Conservation (phyloP, 2,329 filamentous ascomycete genomes). For the Xylariales sp. region DNA sequence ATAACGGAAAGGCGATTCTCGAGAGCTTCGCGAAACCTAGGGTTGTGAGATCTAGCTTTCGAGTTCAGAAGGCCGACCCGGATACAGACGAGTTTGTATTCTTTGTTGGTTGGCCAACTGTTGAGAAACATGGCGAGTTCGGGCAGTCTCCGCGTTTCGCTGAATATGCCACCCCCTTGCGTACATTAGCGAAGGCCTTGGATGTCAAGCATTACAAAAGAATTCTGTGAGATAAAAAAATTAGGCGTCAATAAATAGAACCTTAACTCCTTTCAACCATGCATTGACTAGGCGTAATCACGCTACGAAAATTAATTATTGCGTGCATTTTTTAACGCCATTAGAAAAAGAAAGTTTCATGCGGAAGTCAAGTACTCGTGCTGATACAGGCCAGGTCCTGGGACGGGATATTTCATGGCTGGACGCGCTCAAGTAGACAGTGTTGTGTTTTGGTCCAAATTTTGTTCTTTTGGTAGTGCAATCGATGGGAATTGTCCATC, state of each 20-base stretch:
- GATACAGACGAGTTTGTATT: conserved; percentile 55
- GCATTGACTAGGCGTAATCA: neutral
- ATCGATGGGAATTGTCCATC: conserved; percentile 49
- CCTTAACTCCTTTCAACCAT: no score
- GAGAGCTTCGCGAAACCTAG: conserved; percentile 48
- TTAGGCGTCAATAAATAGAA: conserved; percentile 10
- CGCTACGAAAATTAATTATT: neutral
- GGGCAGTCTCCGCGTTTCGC: conserved; percentile 42
- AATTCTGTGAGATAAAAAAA: conserved; percentile 42
- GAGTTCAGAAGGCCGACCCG: conserved; percentile 53
- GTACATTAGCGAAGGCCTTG: conserved; percentile 38
- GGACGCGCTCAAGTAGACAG: conserved; percentile 13
- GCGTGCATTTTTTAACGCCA: neutral
- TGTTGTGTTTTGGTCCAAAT: conserved; percentile 31
- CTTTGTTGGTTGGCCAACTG: conserved; percentile 53
- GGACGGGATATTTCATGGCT: neutral
- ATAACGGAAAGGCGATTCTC: conserved; percentile 49
- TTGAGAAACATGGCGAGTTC: conserved; percentile 51
- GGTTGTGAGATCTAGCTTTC: conserved; percentile 56
- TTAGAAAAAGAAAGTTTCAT: neutral
- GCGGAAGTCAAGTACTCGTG: neutral
- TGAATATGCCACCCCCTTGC: conserved; percentile 42
- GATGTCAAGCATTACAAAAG: conserved; percentile 51
- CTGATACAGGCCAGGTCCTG: neutral
- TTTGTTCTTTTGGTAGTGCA: conserved; percentile 41